A percentile compares a stretch with the other conserved stretches of the same genome.
Evolutionary conservation across 345 rosid species (phyloP).

Genomic region (Angophora floribunda): DNA sequence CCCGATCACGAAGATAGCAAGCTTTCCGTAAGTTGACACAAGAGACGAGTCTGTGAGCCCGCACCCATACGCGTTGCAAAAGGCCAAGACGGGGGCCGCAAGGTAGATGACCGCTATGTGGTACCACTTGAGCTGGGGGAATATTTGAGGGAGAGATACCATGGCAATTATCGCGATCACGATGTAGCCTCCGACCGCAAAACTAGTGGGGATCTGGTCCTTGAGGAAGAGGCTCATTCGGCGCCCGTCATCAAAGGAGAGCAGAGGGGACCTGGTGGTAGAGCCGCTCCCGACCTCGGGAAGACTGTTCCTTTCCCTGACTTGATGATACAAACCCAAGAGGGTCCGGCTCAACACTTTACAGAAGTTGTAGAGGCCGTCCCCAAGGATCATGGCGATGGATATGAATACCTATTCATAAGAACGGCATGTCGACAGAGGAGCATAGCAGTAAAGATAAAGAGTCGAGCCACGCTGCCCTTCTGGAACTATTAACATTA

Average conservation of each 20-base stretch:
- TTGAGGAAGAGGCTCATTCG: slow-evolving; percentile 56
- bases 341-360: slow-evolving; percentile 63
- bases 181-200: slow-evolving; percentile 45
- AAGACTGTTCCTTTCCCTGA: slow-evolving; percentile 20
- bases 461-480: not conserved
- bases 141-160: slow-evolving; percentile 44
- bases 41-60: slow-evolving; percentile 90
- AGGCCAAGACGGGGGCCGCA: slow-evolving; percentile 60
- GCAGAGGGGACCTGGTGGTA: not conserved
- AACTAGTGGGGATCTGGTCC: slow-evolving; percentile 71
- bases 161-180: slow-evolving; percentile 39
- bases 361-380: slow-evolving; percentile 64
- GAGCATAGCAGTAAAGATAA: not conserved
- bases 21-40: slow-evolving; percentile 77
- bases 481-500: not conserved
- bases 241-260: slow-evolving; percentile 47
- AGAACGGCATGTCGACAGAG: not conserved
- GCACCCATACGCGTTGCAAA: slow-evolving; percentile 78
- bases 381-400: slow-evolving; percentile 82
- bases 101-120: slow-evolving; percentile 53
- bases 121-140: slow-evolving; percentile 60
- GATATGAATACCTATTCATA: slow-evolving; percentile 26
- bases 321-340: slow-evolving; percentile 26
- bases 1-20: slow-evolving; percentile 61
- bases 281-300: slow-evolving; percentile 8